Evolutionary conservation across 1,284 basidiomycete species (phyloP).

Genomic region (Pascua sp.): DNA sequence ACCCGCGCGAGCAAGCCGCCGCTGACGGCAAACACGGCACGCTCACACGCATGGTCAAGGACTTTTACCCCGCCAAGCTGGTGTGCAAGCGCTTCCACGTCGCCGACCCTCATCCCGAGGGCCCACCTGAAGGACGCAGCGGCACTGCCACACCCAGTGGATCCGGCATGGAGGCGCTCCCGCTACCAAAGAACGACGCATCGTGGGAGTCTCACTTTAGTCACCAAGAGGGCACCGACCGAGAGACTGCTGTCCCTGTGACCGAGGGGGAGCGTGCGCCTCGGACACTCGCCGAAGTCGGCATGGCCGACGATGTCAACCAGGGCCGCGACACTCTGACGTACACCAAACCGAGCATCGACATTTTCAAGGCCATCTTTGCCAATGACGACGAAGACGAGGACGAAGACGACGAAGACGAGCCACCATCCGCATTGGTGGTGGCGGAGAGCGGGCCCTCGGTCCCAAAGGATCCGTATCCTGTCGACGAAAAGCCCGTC

Average conservation of each 20-base stretch:
- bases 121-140: slow-evolving; percentile 25
- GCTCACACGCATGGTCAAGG: slow-evolving; percentile 68
- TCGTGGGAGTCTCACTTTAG: slow-evolving; percentile 43
- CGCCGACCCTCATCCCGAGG: slow-evolving; percentile 69
- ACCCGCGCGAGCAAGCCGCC: slow-evolving; percentile 75
- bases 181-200: slow-evolving; percentile 32
- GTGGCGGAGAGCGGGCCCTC: too few relatives aligned
- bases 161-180: not conserved
- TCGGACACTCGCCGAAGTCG: slow-evolving; percentile 61
- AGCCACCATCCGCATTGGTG: not conserved
- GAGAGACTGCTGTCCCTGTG: slow-evolving; percentile 8
- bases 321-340: slow-evolving; percentile 82
- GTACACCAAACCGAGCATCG: slow-evolving; percentile 79
- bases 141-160: slow-evolving; percentile 11
- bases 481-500: slow-evolving; percentile 28
- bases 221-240: slow-evolving; percentile 24
- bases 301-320: slow-evolving; percentile 80
- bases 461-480: slow-evolving; percentile 17
- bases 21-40: slow-evolving; percentile 80
- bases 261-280: slow-evolving; percentile 25
- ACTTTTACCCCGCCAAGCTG: slow-evolving; percentile 75
- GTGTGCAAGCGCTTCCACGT: slow-evolving; percentile 95
- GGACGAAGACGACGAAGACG: slow-evolving; percentile 58
- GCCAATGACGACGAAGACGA: slow-evolving; percentile 81
- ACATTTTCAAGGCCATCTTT: slow-evolving; percentile 93